A percentile compares a stretch with the other conserved stretches of the same genome.
Evolutionary conservation across 2,329 filamentous ascomycete species (phyloP).

Genomic region (Incumbomyces lentus): DNA sequence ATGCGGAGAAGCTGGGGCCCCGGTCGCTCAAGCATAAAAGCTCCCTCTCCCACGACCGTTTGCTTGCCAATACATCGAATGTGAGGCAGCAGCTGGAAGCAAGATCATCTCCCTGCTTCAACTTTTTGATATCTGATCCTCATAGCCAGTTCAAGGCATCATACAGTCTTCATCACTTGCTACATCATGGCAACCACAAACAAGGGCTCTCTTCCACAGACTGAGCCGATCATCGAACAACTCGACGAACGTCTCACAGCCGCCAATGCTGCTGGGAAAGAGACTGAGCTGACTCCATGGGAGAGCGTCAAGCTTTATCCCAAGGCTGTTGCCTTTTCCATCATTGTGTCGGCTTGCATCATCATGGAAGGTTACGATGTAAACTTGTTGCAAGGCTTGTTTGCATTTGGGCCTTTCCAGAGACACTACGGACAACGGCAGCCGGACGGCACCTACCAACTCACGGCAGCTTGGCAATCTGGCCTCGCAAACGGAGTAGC

Average conservation of each 20-base stretch:
- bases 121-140: no score
- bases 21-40: no score
- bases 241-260: neutral
- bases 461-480: conserved; percentile 26
- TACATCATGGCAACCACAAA: no score
- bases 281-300: conserved; percentile 58
- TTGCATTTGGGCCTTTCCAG: conserved; percentile 23
- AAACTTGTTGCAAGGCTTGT: conserved; percentile 39
- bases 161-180: no score
- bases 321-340: conserved; percentile 72
- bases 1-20: no score
- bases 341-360: conserved; percentile 83
- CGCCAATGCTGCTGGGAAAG: conserved; percentile 31
- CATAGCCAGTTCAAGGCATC: no score
- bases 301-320: conserved; percentile 76
- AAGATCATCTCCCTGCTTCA: no score
- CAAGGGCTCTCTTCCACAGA: no score
- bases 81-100: no score
- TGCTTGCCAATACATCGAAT: no score
- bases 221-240: neutral
- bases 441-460: conserved; percentile 17
- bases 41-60: no score
- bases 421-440: conserved; percentile 23
- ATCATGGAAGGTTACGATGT: conserved; percentile 68
- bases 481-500: conserved; percentile 23